Evolutionary conservation across 345 rosid species (phyloP).

Genomic region (Microthlaspi erraticum): DNA sequence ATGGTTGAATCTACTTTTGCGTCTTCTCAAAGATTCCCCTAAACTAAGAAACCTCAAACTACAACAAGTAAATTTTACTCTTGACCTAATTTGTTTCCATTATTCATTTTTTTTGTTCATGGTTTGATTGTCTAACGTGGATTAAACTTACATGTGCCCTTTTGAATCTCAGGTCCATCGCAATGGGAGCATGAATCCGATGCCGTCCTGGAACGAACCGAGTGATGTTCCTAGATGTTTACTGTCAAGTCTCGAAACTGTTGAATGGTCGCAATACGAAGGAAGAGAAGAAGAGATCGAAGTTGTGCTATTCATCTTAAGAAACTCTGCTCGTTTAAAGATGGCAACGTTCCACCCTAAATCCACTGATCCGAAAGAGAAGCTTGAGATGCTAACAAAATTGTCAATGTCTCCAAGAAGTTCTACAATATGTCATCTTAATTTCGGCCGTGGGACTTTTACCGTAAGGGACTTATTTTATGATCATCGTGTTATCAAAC

Average conservation of each 20-base stretch:
- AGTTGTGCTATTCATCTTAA: background rate
- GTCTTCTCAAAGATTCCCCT: constrained; percentile 16
- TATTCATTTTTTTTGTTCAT: background rate
- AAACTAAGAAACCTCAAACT: background rate
- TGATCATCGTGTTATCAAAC: no score
- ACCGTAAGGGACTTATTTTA: background rate
- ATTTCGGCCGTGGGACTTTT: constrained; percentile 5
- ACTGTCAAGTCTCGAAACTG: constrained; percentile 9
- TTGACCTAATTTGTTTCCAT: background rate
- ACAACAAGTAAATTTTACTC: background rate
- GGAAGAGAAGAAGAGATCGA: constrained; percentile 11
- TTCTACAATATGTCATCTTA: constrained; percentile 4
- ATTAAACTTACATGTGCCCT: no score
- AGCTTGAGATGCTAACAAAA: constrained; percentile 1
- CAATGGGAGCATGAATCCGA: background rate
- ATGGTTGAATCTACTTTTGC: constrained; percentile 16
- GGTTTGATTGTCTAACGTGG: no score
- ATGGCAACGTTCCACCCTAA: constrained; percentile 1
- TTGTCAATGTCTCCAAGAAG: constrained; percentile 14
- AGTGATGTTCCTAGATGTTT: background rate
- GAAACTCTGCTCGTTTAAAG: constrained; percentile 5
- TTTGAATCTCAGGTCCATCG: no score
- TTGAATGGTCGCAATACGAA: background rate
- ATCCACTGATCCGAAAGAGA: background rate
- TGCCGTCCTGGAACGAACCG: background rate